phyloP scores from a whole-genome alignment of 805 yeast species.

The Clavispora asparagi region DNA sequence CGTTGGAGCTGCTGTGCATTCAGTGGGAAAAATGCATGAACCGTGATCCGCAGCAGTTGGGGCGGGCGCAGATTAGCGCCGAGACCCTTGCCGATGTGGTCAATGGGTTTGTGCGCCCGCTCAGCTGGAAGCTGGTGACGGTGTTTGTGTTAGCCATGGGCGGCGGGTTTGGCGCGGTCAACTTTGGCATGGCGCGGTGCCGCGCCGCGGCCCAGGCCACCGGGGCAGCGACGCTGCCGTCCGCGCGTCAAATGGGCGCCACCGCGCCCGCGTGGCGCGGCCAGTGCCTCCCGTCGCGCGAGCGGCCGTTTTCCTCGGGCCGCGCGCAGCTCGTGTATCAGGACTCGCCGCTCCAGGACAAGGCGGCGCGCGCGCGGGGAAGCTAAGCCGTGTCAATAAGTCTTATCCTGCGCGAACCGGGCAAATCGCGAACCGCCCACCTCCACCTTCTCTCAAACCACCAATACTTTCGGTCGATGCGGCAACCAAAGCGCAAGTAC shows the following conservation, averaged over 20 bases:
- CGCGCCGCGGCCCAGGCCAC: background rate
- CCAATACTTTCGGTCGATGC: background rate
- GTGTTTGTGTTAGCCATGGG: slow-evolving; percentile 41
- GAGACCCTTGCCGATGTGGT: slow-evolving; percentile 79
- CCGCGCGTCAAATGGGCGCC: background rate
- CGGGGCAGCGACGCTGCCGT: background rate
- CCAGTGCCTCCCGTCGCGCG: background rate
- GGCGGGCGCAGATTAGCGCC: slow-evolving; percentile 69
- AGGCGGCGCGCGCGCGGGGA: background rate
- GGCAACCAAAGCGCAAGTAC: slow-evolving; percentile 10
- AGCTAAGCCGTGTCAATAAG: background rate
- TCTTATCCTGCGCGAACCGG: background rate
- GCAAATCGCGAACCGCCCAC: no score
- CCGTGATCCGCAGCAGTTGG: slow-evolving; percentile 63
- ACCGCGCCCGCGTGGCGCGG: no score
- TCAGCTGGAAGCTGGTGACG: slow-evolving; percentile 62
- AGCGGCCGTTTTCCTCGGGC: background rate
- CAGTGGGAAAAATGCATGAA: slow-evolving; percentile 82
- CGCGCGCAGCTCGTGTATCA: background rate
- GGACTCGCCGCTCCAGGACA: background rate
- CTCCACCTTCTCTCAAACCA: background rate
- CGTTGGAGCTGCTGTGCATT: slow-evolving; percentile 62
- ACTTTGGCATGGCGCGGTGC: slow-evolving; percentile 13
- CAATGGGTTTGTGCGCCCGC: slow-evolving; percentile 68
- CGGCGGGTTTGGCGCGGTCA: slow-evolving; percentile 50